A percentile compares a stretch with the other conserved stretches of the same genome.
Conservation (phyloP, 2,329 filamentous ascomycete species). For the Talaromyces sp. region DNA sequence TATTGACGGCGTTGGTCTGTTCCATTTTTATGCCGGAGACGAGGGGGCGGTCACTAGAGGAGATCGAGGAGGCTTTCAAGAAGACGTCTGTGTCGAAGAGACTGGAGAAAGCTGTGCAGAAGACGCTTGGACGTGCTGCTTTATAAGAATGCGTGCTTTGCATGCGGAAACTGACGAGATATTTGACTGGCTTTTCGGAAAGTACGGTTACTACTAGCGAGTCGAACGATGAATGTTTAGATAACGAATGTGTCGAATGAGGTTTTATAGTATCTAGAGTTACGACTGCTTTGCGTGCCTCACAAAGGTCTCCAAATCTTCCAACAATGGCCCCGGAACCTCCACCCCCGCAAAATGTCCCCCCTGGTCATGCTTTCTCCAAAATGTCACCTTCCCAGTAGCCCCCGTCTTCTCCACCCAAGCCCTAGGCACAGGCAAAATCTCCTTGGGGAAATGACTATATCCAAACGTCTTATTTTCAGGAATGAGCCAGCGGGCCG, state of each 20-base stretch:
- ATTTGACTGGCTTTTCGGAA: background rate
- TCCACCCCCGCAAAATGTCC: conserved; percentile 54
- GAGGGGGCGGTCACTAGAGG: conserved; percentile 47
- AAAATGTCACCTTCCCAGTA: conserved; percentile 36
- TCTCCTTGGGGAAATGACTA: conserved; percentile 45
- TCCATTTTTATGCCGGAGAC: conserved; percentile 51
- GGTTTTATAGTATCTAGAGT: background rate
- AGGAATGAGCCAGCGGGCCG: conserved; percentile 21
- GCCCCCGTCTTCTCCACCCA: conserved; percentile 31
- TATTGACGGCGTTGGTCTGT: conserved; percentile 40
- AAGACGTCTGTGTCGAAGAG: conserved; percentile 15
- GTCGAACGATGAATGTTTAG: background rate
- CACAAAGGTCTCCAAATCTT: conserved; percentile 40
- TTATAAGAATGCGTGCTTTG: background rate
- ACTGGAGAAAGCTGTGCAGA: background rate
- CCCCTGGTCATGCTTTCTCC: conserved; percentile 39
- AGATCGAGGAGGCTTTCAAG: conserved; percentile 49
- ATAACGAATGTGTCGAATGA: background rate
- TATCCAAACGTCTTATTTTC: conserved; percentile 45
- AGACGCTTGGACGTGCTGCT: conserved; percentile 2
- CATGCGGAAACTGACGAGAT: background rate
- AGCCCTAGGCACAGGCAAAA: conserved; percentile 38
- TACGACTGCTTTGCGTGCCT: conserved; percentile 25
- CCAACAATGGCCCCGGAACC: conserved; percentile 41
- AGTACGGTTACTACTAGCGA: background rate